These are phyloP conservation scores for Cladosporium sp. DNA, from an alignment of 2,329 filamentous ascomycete genomes.

Conservation along the genomic window DNA sequence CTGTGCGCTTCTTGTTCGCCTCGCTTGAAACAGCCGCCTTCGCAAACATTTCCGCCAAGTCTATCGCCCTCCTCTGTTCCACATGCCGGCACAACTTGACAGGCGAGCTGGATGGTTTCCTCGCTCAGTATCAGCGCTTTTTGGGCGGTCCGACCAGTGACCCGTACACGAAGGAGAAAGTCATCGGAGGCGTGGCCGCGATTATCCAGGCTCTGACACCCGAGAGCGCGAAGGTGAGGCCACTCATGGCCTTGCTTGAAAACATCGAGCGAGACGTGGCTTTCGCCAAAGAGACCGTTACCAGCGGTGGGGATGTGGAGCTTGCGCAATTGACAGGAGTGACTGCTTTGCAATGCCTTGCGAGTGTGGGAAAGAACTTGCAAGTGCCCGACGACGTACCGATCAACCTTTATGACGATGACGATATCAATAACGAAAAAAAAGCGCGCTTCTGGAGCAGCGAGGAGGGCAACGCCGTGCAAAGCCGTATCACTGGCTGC, in stretches of 20 bases:
- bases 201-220: constrained; percentile 66
- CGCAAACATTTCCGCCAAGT: constrained; percentile 63
- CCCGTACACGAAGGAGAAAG: constrained; percentile 63
- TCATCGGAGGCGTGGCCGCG: constrained; percentile 67
- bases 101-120: constrained; percentile 59
- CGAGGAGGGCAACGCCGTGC: constrained; percentile 44
- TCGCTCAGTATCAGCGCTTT: constrained; percentile 65
- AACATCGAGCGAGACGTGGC: constrained; percentile 47
- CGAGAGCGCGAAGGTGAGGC: constrained; percentile 47
- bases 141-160: constrained; percentile 56
- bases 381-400: constrained; percentile 61
- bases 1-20: constrained; percentile 67
- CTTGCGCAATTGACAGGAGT: constrained; percentile 39
- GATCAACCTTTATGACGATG: constrained; percentile 59
- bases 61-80: constrained; percentile 67
- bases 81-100: constrained; percentile 67
- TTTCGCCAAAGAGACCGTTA: constrained; percentile 25
- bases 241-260: constrained; percentile 47
- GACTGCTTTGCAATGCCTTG: constrained; percentile 60
- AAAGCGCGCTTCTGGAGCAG: constrained; percentile 42
- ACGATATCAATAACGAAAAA: constrained; percentile 21
- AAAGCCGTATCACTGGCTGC: constrained; percentile 47
- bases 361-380: constrained; percentile 64
- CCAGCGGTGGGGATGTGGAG: constrained; percentile 32
- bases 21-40: constrained; percentile 55